These are phyloP conservation scores for Trichoderma orchidacearum DNA, from an alignment of 495 filamentous ascomycete species.

Conservation along the genomic window DNA sequence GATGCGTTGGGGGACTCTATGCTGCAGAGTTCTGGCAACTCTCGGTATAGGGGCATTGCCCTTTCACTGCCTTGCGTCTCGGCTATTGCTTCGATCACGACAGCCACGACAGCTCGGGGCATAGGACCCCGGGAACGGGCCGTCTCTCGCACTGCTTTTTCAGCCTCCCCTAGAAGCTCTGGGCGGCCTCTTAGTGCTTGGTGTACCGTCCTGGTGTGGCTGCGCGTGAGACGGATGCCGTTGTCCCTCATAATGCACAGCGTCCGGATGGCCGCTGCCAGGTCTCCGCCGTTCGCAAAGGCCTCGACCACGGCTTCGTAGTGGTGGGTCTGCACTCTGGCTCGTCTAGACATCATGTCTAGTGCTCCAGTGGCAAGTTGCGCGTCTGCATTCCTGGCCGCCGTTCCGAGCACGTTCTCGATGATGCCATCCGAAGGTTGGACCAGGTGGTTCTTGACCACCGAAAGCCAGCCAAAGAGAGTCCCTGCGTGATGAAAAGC, in stretches of 20 bases:
- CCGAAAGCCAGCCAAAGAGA: slow-evolving; percentile 42
- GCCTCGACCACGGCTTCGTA: slow-evolving; percentile 64
- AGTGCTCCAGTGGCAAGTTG: slow-evolving; percentile 53
- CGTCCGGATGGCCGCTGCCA: slow-evolving; percentile 42
- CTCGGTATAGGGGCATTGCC: slow-evolving; percentile 58
- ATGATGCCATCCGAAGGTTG: slow-evolving; percentile 53
- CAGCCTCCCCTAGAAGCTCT: slow-evolving; percentile 24
- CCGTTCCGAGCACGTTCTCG: slow-evolving; percentile 51
- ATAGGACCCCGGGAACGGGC: slow-evolving; percentile 24
- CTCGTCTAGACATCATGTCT: slow-evolving; percentile 37
- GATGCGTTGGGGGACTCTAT: slow-evolving; percentile 38
- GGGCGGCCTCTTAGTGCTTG: slow-evolving; percentile 16
- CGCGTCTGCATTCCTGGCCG: slow-evolving; percentile 51
- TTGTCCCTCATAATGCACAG: slow-evolving; percentile 56
- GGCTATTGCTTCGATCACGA: slow-evolving; percentile 43
- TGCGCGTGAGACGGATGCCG: slow-evolving; percentile 33
- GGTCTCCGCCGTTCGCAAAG: slow-evolving; percentile 42
- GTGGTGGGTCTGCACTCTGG: slow-evolving; percentile 44
- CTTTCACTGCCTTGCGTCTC: slow-evolving; percentile 26
- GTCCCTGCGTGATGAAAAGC: slow-evolving; percentile 22
- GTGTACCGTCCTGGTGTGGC: slow-evolving; percentile 46
- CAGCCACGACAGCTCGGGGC: slow-evolving; percentile 45
- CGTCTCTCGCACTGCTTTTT: slow-evolving; percentile 40
- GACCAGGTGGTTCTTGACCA: slow-evolving; percentile 49
- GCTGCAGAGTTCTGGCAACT: slow-evolving; percentile 46